Evolutionary conservation across 331 rosid species (phyloP).

Genomic region (Arachis monticola): DNA sequence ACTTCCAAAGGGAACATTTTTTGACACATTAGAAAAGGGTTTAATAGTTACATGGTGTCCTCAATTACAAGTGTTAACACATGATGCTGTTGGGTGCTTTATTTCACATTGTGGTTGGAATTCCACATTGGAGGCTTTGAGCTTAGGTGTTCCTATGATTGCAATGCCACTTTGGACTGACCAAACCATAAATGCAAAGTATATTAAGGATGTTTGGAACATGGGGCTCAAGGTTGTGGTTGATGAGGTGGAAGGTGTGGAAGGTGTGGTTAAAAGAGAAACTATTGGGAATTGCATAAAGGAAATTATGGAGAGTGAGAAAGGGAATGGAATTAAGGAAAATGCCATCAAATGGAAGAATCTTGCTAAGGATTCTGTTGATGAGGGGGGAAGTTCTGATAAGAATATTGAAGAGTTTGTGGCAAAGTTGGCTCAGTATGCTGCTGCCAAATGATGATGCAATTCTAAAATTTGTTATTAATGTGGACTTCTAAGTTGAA

Average conservation of each 20-base stretch:
- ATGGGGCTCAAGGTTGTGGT: conserved; percentile 38
- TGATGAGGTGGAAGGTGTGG: conserved; percentile 45
- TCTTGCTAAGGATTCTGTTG: conserved; percentile 36
- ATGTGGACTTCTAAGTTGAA: too few species aligned
- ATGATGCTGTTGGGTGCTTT: conserved; percentile 47
- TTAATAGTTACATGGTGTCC: conserved; percentile 60
- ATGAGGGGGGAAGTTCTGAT: conserved; percentile 52
- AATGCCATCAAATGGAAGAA: conserved; percentile 41
- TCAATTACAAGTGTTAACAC: conserved; percentile 41
- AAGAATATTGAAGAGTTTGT: conserved; percentile 41
- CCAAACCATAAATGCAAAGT: conserved; percentile 43
- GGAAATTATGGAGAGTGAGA: conserved; percentile 43
- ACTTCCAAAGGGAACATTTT: conserved; percentile 26
- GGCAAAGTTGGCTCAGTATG: conserved; percentile 1
- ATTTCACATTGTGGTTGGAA: conserved; percentile 57
- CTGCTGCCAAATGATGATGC: background rate
- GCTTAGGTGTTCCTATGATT: conserved; percentile 45
- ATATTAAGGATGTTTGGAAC: conserved; percentile 41
- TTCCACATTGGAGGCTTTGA: conserved; percentile 57
- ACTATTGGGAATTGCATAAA: conserved; percentile 37
- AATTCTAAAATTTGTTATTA: background rate
- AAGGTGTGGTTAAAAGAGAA: conserved; percentile 38
- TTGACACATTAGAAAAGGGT: conserved; percentile 32
- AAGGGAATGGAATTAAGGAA: conserved; percentile 30
- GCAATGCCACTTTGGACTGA: conserved; percentile 51